Evolutionary conservation across 257 asterid genomes (phyloP).

Genomic region (Nyctanthes arbortristis): DNA sequence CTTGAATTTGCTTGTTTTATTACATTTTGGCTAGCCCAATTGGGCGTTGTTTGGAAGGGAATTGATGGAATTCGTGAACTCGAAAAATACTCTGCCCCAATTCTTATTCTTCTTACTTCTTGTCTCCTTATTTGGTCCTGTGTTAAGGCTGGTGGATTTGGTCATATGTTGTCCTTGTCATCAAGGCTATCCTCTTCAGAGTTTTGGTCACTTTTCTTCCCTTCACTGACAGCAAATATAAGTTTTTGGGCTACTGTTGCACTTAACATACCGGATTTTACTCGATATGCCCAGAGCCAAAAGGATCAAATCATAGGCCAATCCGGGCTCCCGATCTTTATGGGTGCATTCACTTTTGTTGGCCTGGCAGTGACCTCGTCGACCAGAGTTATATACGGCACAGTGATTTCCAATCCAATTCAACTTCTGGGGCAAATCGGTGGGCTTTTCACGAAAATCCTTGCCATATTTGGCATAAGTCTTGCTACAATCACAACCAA

Average conservation of each 20-base stretch:
- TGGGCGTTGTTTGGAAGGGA: constrained; percentile 73
- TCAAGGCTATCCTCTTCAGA: constrained; percentile 63
- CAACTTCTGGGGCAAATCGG: constrained; percentile 73
- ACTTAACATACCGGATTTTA: constrained; percentile 87
- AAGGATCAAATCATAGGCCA: constrained; percentile 77
- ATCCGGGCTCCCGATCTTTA: constrained; percentile 71
- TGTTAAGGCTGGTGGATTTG: constrained; percentile 70
- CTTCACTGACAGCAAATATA: constrained; percentile 85
- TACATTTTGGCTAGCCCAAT: constrained; percentile 68
- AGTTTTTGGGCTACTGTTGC: constrained; percentile 94
- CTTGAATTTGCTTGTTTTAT: constrained; percentile 78
- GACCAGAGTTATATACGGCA: constrained; percentile 70
- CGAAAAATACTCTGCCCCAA: constrained; percentile 85
- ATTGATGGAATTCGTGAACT: constrained; percentile 77
- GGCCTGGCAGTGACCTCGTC: constrained; percentile 96
- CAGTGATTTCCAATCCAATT: constrained; percentile 68
- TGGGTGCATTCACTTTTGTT: constrained; percentile 88
- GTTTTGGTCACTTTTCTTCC: constrained; percentile 83
- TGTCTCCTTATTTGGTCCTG: constrained; percentile 72
- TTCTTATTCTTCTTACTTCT: constrained; percentile 53
- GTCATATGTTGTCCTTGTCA: constrained; percentile 66
- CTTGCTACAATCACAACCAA: constrained; percentile 81
- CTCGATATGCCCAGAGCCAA: constrained; percentile 71
- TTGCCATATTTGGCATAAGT: constrained; percentile 75
- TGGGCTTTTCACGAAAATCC: constrained; percentile 60